A percentile compares a stretch with the other conserved stretches of the same genome.
phyloP scores from a whole-genome alignment of 73 alveolate species.

The Paramecium sonneborni region DNA sequence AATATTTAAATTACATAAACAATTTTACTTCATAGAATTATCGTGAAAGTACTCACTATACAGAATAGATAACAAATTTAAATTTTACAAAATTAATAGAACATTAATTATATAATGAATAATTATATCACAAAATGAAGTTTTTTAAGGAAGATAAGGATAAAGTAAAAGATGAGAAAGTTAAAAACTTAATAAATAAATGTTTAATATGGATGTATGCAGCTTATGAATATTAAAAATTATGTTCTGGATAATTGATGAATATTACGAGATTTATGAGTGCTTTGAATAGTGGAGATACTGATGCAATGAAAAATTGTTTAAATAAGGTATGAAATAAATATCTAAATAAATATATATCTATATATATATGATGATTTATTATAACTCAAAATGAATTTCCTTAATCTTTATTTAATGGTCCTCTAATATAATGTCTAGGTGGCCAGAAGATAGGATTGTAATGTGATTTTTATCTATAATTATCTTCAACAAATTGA shows the following conservation, averaged over 20 bases:
- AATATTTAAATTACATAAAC: neutral
- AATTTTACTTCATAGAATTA: neutral
- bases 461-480: conserved; percentile 55
- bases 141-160: neutral
- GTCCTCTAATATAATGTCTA: conserved; percentile 59
- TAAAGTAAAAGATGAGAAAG: neutral
- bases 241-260: conserved; percentile 12
- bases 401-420: conserved; percentile 63
- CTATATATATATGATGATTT: no score
- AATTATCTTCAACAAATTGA: conserved; percentile 44
- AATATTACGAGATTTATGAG: neutral
- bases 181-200: neutral
- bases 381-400: conserved; percentile 59
- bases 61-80: neutral
- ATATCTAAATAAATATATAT: no score
- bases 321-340: neutral
- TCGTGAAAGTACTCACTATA: neutral
- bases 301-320: neutral
- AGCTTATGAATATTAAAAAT: conserved; percentile 12
- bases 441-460: conserved; percentile 65
- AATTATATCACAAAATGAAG: neutral
- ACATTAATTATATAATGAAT: neutral
- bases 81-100: neutral
- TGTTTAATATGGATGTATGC: neutral
- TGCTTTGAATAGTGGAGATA: neutral